Base-by-base conservation (phyloP, 1,284 basidiomycete genomes). In the Peniophora sp. region DNA sequence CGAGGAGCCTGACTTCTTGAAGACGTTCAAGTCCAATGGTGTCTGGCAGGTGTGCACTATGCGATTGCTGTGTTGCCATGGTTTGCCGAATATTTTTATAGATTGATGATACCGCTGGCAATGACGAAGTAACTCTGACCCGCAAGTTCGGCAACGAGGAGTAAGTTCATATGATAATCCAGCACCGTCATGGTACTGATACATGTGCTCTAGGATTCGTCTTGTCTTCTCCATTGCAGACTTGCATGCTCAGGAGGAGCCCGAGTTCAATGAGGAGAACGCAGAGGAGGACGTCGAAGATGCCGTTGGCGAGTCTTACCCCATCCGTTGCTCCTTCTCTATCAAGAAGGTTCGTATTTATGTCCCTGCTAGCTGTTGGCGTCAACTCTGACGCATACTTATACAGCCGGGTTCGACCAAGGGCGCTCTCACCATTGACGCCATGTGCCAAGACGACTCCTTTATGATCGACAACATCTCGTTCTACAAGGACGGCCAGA, bases 141-240 rank as follows among this genome's bases (percentile, higher is more conserved):
- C 83, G 95, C 56, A 85, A 84, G 59, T 98, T 94, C 65, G 95
- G 93, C 56, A 93, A 92, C 63, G 95, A 99, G 71, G 79, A 73
- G 92, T 94, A 45, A 53, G 86, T 75, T n/a, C 19, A 12, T 35
- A 58, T 45, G 22, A 27, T 17, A n/a, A 34, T 2, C 32, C 43
- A 52, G 32, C 50, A 8, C 5, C 27, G 27, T 12, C 12, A 32
- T 32, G 27, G 27, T 32, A 17, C 19, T 27, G 11, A 38, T 5
- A 10, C n/a, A 36, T 24, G 46, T 32, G 35, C 24, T 49, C 23
- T 45, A 90, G 88, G 57, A 78, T 93, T 63, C 85, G 85, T 19
- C 62, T 90, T 59, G 81, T 90, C 69, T 92, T 93, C 75, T 90
- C 89, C 49, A 87, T 91, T 58, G 80, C 85, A 20, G 90, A 92